Conservation (phyloP, 257 asterid genomes). For the Oldenlandia corymbosa region DNA sequence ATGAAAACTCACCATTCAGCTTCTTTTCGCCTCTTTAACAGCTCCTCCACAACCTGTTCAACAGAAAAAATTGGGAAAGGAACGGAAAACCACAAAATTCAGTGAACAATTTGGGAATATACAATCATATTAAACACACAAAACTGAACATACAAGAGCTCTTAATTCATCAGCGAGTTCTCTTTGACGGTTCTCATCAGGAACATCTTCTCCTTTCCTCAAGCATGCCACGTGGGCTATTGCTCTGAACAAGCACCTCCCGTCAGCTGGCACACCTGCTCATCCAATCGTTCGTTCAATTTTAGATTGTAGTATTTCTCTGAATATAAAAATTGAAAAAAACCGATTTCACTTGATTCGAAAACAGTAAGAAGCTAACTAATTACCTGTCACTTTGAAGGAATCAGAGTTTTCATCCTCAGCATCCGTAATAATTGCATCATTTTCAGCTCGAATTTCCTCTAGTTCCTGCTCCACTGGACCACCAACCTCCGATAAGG, state of each 20-base stretch:
- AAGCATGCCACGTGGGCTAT: conserved; percentile 75
- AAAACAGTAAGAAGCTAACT: background rate
- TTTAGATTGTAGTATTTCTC: background rate
- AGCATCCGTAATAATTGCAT: conserved; percentile 7
- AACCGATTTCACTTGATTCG: background rate
- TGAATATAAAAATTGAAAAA: background rate
- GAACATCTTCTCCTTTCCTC: conserved; percentile 57
- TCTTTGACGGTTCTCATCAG: conserved; percentile 62
- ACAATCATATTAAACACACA: background rate
- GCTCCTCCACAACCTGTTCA: conserved; percentile 80
- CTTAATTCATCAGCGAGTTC: conserved; percentile 88
- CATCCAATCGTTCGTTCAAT: conserved; percentile 8
- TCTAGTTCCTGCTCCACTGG: conserved; percentile 12
- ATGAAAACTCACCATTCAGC: conserved; percentile 50
- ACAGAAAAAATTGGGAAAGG: background rate
- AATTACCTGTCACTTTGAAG: conserved; percentile 65
- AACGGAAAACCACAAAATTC: background rate
- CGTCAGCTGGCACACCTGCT: conserved; percentile 73
- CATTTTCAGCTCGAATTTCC: background rate
- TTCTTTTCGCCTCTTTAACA: conserved; percentile 68
- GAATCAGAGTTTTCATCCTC: conserved; percentile 21
- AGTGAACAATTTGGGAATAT: background rate
- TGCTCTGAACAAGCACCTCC: conserved; percentile 79
- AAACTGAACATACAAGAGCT: conserved; percentile 45
- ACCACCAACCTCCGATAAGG: conserved; percentile 11